Evolutionary conservation across 495 filamentous ascomycete genomes (phyloP), one percentile per base, ranked within the genome.

Genomic region (Echria macrotheca): DNA sequence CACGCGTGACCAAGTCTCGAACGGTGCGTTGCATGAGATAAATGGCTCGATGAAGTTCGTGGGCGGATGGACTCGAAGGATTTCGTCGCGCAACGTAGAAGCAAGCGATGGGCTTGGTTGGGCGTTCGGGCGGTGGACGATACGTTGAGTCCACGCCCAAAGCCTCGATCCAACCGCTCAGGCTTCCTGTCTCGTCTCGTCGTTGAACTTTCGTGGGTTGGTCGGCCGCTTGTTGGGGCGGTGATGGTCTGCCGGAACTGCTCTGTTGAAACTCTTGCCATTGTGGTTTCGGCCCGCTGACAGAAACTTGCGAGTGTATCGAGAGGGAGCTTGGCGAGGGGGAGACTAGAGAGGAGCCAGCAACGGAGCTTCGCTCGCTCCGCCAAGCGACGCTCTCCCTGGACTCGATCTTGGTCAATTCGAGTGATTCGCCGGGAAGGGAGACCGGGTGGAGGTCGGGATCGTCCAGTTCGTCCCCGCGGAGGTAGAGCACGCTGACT

Each of bases 121-220:
- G 66, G 37, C 76, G 77, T 53, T 95, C 87, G 5, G 76, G 67
- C 3, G 93, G 91, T 25, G 93, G 85, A 45, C 84, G 79, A 61
- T 99, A 99, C 0, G 76, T 73, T 9, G 82, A 74, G 65, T 99
- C 94, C 21, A 97, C 87, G 31, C 86, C 93, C 5, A 95, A 68
- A 1, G 89, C 90, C 61, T 99, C 91, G 48, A 98, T 91, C 82
- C 83, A 96, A 1, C 87, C 85, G 21, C 81, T 79, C 48, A 84
- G 62, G 32, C 73, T 73, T 9, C 82, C 77, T 5, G 74, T 66
- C 17, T 74, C 77, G 45, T 75, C 70, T 5, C 62, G 64, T 49
- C 70, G 72, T 1, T 53, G 56, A 19, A 80, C 53, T 49, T 70
- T 75, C 19, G 67, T 73, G 3, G 73, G 72, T 33, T 77, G 71